A percentile compares a stretch with the other conserved stretches of the same genome.
Conservation (phyloP, 352 stramenopile species). For the Phytophthora crassamura region DNA sequence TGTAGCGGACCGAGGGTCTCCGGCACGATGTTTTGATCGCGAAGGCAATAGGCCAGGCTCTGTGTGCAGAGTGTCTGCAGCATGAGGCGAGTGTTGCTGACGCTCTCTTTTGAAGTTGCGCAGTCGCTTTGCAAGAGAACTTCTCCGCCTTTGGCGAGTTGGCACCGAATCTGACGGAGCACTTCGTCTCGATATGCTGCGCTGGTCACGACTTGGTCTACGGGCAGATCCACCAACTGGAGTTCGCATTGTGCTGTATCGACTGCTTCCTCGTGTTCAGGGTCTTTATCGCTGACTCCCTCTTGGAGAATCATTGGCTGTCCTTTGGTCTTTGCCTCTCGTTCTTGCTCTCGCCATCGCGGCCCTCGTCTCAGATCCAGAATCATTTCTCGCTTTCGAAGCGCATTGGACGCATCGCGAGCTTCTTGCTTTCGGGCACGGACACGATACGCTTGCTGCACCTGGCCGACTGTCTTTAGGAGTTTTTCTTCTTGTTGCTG, state of each 20-base stretch:
- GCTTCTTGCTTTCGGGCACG: constrained; percentile 47
- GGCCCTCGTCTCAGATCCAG: constrained; percentile 19
- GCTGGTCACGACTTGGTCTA: constrained; percentile 20
- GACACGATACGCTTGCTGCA: constrained; percentile 49
- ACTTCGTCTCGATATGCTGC: constrained; percentile 34
- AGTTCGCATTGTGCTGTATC: background rate
- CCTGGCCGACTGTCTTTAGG: constrained; percentile 48
- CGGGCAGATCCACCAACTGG: constrained; percentile 19
- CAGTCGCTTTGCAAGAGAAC: constrained; percentile 40
- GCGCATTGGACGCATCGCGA: constrained; percentile 18
- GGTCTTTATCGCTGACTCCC: background rate
- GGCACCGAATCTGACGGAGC: constrained; percentile 41
- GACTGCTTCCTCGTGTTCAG: background rate
- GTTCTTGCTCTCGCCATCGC: constrained; percentile 1
- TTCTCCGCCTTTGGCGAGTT: constrained; percentile 38
- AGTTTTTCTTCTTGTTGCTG: constrained; percentile 15
- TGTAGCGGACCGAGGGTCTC: background rate
- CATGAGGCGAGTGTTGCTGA: constrained; percentile 39
- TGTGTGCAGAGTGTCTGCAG: constrained; percentile 62
- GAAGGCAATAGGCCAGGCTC: constrained; percentile 53
- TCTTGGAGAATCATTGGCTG: constrained; percentile 3
- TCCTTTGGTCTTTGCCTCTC: constrained; percentile 8
- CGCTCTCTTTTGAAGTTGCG: background rate
- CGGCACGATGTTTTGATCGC: constrained; percentile 55
- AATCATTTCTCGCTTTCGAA: constrained; percentile 17